Base-by-base conservation (phyloP, 208 protist species). In the Lotmaria passim region DNA sequence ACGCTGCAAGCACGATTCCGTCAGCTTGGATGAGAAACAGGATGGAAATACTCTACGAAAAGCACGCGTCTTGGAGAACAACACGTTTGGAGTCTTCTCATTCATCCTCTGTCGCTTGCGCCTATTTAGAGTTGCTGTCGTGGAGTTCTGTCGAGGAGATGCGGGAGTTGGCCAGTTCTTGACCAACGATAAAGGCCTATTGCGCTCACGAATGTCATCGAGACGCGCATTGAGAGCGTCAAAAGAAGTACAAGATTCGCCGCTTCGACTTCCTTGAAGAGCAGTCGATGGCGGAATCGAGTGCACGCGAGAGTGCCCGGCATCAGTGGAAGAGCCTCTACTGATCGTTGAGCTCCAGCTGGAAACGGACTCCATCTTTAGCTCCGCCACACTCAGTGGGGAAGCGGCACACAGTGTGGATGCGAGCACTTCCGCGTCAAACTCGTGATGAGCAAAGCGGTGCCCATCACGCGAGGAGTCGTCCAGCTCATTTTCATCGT, bases 321-420 rank as follows among this genome's bases (percentile, higher is more conserved):
- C 39, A 36, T 62, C 57, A 7, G 57, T 31, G 30, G 15, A 12
- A 5, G 26, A n/a, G 30, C 2, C 30, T n/a, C 0, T 6, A 12
- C 31, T 44, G 17, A 28, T 17, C 26, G 57, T 24, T 7, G 39
- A 62, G 15, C 39, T 50, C 75, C 75, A 81, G 69, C 75, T 81
- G 2, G 56, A 68, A 19, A 81, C 75, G 2, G 75, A 68, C 44
- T 81, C 75, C 47, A 81, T 67, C 31, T 21, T 11, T 36, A 72
- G 31, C 19, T 38, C 56, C 19, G 51, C 46, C 26, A 34, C 34
- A 34, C 5, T 46, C 8, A 17, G 34, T 58, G 58, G 57, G 62
- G 38, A 60, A 34, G 44, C 15, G 26, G 23, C 31, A 67, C 21
- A 69, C 36, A 59, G n/a, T 14, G 28, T n/a, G n/a, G n/a, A n/a